Conservation (phyloP, 495 filamentous ascomycete species). For the Penicillium angulare region DNA sequence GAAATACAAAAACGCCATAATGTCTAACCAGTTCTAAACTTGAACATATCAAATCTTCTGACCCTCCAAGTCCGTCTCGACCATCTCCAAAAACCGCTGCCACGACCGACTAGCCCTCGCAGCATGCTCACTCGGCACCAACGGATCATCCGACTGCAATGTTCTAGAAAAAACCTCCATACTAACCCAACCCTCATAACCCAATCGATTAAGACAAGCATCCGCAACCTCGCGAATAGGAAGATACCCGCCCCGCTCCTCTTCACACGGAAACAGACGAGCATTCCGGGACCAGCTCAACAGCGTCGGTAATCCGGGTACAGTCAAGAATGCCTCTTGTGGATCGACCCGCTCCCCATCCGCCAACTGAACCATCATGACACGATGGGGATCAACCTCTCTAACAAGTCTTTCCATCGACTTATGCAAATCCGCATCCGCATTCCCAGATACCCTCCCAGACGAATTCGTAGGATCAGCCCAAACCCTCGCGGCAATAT, state of each 20-base stretch:
- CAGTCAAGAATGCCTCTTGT: slow-evolving; percentile 13
- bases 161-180: slow-evolving; percentile 70
- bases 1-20: neutral
- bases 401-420: slow-evolving; percentile 55
- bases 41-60: neutral
- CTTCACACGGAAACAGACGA: slow-evolving; percentile 66
- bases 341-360: slow-evolving; percentile 60
- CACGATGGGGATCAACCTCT: slow-evolving; percentile 56
- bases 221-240: slow-evolving; percentile 54
- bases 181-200: slow-evolving; percentile 69
- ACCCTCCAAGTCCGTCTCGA: slow-evolving; percentile 5
- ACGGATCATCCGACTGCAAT: slow-evolving; percentile 50
- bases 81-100: slow-evolving; percentile 35
- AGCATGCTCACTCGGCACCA: slow-evolving; percentile 63
- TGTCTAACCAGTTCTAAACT: neutral
- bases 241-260: slow-evolving; percentile 62
- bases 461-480: slow-evolving; percentile 56
- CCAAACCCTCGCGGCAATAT: slow-evolving; percentile 67
- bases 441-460: slow-evolving; percentile 47
- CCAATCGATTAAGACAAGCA: slow-evolving; percentile 53
- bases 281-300: slow-evolving; percentile 69
- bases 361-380: slow-evolving; percentile 71
- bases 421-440: slow-evolving; percentile 48
- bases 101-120: slow-evolving; percentile 56
- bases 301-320: slow-evolving; percentile 10